Conservation (phyloP, 1,139 yeast genomes). For the Spencermartinsiella ligniputridi region DNA sequence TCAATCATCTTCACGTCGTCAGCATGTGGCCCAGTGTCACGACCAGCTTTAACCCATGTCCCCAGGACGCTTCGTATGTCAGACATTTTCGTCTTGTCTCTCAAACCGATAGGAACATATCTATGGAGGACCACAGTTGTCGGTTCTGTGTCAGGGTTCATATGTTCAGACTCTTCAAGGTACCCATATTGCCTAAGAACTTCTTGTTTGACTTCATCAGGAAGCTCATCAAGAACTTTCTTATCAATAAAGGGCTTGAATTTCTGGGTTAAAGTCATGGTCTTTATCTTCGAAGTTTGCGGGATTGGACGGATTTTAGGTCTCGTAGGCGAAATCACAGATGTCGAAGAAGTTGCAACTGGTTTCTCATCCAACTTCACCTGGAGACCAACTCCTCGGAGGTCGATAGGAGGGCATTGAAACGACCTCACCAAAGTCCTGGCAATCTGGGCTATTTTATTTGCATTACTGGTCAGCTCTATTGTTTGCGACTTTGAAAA, state of each 20-base stretch:
- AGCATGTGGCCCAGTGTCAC: conserved; percentile 52
- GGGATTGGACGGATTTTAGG: conserved; percentile 5
- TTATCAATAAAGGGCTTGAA: conserved; percentile 9
- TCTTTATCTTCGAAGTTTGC: conserved; percentile 2
- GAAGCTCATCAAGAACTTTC: conserved; percentile 27
- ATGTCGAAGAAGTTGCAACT: conserved; percentile 7
- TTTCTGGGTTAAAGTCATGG: conserved; percentile 3
- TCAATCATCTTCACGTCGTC: conserved; percentile 44
- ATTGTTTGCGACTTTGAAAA: conserved; percentile 54
- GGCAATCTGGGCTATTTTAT: conserved; percentile 57
- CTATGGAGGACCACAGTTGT: background rate
- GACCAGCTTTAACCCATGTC: conserved; percentile 48
- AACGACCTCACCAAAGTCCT: conserved; percentile 53
- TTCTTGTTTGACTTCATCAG: conserved; percentile 26
- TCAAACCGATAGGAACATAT: background rate
- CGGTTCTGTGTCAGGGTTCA: background rate
- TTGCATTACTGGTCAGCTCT: conserved; percentile 63
- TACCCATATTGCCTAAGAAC: conserved; percentile 9
- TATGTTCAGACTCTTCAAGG: background rate
- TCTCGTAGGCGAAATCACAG: background rate
- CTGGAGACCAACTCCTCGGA: conserved; percentile 76
- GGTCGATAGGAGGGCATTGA: conserved; percentile 58
- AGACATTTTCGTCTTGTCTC: conserved; percentile 29
- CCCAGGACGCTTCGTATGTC: conserved; percentile 39
- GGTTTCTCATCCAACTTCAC: conserved; percentile 43